Base-by-base conservation (phyloP, 1,284 basidiomycete species). In the Coniferiporia weirii region DNA sequence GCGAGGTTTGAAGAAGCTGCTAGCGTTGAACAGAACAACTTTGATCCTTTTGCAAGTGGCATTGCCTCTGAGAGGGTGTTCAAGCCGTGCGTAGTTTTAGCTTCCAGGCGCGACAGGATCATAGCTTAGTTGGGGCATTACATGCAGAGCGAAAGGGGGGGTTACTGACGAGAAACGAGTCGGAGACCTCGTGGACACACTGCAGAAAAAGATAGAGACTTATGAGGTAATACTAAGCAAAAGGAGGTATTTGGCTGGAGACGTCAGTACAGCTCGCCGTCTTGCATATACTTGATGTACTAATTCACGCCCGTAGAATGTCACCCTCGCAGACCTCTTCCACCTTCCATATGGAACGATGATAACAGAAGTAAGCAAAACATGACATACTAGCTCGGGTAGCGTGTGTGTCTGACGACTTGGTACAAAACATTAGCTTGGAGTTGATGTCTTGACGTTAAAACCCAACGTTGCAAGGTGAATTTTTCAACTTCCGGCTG, bases 1-100 rank as follows among this genome's bases (percentile, higher is more conserved):
- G 81, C 76, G 20, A 67, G 73, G 32, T 83, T 83, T 67, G 82
- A 85, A 68, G 79, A 82, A 67, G 38, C 38, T 9, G 76, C 74
- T 32, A 77, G 75, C 22, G 70, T 81, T 64, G 84, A 87, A 69
- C 61, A 69, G 27, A 66, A 68, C 61, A 77, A 83, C 70, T 85
- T 84, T 62, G 78, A 85, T 61, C 69, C 73, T 0, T 71, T 64
- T 57, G 79, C 75, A 9, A 64, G 65, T 32, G 70, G 67, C 10
- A 71, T 80, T 34, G 72, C 75, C 9, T 59, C 54, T 12, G 79
- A 85, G 71, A 75, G 73, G 64, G 65, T 82, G 44, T 76, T 79
- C 67, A 79, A 78, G 63, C 70, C 69, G 78, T 80, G 22, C 35
- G 57, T 59, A 34, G 27, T 15, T 4, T 47, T 46, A 7, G 22